Percentiles rank a stretch among this genome's conserved stretches.
These are phyloP conservation scores for Carex scoparia DNA, from an alignment of 176 grass and related monocot species.

Conservation along the genomic window DNA sequence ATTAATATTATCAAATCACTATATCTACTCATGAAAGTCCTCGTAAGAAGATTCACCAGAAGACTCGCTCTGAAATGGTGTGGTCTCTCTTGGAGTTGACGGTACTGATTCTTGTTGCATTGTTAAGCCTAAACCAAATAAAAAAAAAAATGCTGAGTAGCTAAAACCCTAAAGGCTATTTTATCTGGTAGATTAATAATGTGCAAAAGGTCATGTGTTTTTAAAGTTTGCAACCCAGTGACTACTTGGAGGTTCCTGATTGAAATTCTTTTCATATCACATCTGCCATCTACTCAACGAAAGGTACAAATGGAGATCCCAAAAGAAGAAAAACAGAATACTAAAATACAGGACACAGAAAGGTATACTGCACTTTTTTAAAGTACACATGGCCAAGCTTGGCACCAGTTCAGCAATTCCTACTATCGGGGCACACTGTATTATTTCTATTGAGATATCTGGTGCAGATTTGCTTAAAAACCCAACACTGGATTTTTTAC, in stretches of 20 bases:
- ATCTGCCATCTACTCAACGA: not conserved
- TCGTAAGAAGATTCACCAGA: conserved; percentile 73
- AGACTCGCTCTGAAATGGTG: conserved; percentile 90
- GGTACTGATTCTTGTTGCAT: conserved; percentile 71
- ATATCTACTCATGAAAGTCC: conserved; percentile 57
- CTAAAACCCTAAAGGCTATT: not conserved
- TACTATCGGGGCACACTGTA: not conserved
- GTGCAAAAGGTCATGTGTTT: not conserved
- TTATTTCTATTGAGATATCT: not conserved
- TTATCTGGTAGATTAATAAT: not conserved
- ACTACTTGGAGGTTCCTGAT: not conserved
- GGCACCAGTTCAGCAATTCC: not conserved
- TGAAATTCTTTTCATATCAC: not conserved
- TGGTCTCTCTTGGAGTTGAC: conserved; percentile 73
- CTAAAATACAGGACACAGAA: not conserved
- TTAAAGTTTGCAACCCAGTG: not conserved
- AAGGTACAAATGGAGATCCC: not conserved
- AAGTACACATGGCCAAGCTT: not conserved
- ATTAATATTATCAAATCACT: not conserved
- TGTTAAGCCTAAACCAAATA: conserved; percentile 36
- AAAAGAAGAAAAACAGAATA: not conserved
- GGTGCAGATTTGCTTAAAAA: not conserved
- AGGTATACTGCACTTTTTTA: not conserved
- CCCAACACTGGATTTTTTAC: not conserved
- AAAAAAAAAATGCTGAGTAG: not conserved